Conservation (phyloP, 2,329 filamentous ascomycete genomes). For the Monascus ruber region DNA sequence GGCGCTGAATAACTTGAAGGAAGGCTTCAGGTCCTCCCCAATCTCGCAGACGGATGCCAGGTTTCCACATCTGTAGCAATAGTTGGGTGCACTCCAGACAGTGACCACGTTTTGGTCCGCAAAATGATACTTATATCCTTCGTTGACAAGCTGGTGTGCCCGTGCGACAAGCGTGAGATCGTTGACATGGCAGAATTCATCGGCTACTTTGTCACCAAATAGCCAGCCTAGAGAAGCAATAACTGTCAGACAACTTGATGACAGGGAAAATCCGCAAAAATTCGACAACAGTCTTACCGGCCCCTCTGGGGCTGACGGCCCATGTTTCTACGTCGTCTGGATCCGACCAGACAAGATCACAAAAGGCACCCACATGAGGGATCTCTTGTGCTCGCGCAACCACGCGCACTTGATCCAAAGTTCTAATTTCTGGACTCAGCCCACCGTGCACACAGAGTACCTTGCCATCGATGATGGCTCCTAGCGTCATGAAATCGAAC, state of each 20-base stretch:
- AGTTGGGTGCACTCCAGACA: slow-evolving; percentile 71
- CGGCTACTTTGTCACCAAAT: slow-evolving; percentile 61
- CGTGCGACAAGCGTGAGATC: slow-evolving; percentile 59
- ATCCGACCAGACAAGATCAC: slow-evolving; percentile 66
- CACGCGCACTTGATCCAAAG: slow-evolving; percentile 62
- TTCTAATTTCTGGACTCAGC: slow-evolving; percentile 61
- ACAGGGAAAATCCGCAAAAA: too few species aligned
- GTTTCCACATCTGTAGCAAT: slow-evolving; percentile 97
- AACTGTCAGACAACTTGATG: too few species aligned
- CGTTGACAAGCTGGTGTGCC: slow-evolving; percentile 64
- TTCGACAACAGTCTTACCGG: slow-evolving; percentile 35
- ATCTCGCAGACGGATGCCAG: slow-evolving; percentile 82
- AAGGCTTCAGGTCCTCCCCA: slow-evolving; percentile 70
- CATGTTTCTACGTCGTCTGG: slow-evolving; percentile 61
- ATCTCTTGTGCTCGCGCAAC: slow-evolving; percentile 66
- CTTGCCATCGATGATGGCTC: slow-evolving; percentile 62
- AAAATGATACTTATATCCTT: slow-evolving; percentile 87
- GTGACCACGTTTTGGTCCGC: slow-evolving; percentile 85
- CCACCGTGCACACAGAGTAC: slow-evolving; percentile 64
- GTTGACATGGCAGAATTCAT: slow-evolving; percentile 69
- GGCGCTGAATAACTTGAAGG: slow-evolving; percentile 55
- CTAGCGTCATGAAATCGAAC: slow-evolving; percentile 65
- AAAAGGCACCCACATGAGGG: slow-evolving; percentile 66
- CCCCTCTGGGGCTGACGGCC: slow-evolving; percentile 57
- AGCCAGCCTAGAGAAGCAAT: slow-evolving; percentile 36